Evolutionary conservation across 345 rosid species (phyloP).

Genomic region (Schrenkiella parvula): DNA sequence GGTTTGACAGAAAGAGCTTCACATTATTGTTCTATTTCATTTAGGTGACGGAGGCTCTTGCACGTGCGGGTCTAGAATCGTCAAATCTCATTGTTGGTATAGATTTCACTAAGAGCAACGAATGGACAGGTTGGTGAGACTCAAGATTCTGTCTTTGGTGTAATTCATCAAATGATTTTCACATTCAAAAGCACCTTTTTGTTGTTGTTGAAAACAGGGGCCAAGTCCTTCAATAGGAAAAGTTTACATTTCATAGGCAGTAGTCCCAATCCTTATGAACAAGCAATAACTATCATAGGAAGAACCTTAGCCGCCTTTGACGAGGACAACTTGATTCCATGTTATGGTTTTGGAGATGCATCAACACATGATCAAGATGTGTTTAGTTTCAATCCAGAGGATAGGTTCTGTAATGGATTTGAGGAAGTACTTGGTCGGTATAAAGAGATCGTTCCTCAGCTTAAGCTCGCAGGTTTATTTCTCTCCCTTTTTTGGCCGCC

Average conservation of each 20-base stretch:
- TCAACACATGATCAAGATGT: conserved; percentile 96
- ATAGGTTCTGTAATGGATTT: conserved; percentile 71
- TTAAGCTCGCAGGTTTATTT: conserved; percentile 68
- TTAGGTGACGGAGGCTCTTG: conserved; percentile 84
- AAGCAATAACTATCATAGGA: conserved; percentile 88
- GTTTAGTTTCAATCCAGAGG: conserved; percentile 66
- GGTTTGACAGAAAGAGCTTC: not conserved
- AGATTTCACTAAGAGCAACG: conserved; percentile 96
- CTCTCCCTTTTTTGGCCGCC: not conserved
- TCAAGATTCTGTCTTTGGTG: conserved; percentile 10
- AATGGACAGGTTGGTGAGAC: conserved; percentile 73
- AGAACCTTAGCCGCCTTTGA: conserved; percentile 82
- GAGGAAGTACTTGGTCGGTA: conserved; percentile 79
- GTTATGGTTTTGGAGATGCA: conserved; percentile 98
- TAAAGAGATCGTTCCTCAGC: conserved; percentile 70
- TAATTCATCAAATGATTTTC: not conserved
- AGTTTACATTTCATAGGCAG: conserved; percentile 77
- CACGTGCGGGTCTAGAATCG: conserved; percentile 81
- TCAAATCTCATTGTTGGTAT: conserved; percentile 92
- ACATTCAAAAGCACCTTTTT: conserved; percentile 2
- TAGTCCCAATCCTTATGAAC: conserved; percentile 78
- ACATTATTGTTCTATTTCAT: conserved; percentile 1
- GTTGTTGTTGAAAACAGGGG: conserved; percentile 41
- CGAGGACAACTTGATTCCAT: conserved; percentile 92
- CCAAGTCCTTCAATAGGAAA: conserved; percentile 56